Evolutionary conservation across 257 asterid genomes (phyloP), one percentile per base, ranked within the genome.

Genomic region (Solanum arcanum): DNA sequence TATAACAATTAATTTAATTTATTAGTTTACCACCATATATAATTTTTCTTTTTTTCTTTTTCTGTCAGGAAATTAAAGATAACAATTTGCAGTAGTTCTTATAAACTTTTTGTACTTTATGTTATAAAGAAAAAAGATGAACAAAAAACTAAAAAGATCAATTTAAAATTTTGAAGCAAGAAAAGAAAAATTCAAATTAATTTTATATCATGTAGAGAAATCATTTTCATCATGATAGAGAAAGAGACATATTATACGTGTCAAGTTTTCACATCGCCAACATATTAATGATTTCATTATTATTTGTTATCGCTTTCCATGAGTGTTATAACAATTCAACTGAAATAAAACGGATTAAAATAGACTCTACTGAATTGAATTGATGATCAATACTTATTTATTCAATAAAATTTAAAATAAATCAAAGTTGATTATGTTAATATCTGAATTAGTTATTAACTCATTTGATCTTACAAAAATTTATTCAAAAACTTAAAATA

Each of bases 401-500:
- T 60, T 60, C 4, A 66, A 3, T 0, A 5, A 5, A 25, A 66
- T 5, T 12, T 14, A 25, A 9, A 25, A 66, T 1, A 0, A 12
- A 12, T 25, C 0, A 3, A 69, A 69, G 29, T 14, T 1, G 8
- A 69, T 11, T 29, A 29, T 3, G 7, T 3, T 15, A 69, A 3
- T 29, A 1, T 2, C 5, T 69, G 1, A 69, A 9, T 31, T 27
- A 27, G 27, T 7, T 15, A 29, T 69, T 69, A 15, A 7, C 1
- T 7, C 0, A 0, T 14, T 0, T 1, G 0, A 66, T 11, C 10
- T 25, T 12, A 25, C 0, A 12, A 25, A 25, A 25, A 25, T 25
- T 2, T 66, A 1, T 5, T 0, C 1, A 5, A 25, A 29, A 69
- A 29, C 0, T 69, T 27, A 13, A 69, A 49, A 31, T 1, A 0